Evolutionary conservation across 2,329 filamentous ascomycete species (phyloP).

Genomic region (Ceratocystis ficicola): DNA sequence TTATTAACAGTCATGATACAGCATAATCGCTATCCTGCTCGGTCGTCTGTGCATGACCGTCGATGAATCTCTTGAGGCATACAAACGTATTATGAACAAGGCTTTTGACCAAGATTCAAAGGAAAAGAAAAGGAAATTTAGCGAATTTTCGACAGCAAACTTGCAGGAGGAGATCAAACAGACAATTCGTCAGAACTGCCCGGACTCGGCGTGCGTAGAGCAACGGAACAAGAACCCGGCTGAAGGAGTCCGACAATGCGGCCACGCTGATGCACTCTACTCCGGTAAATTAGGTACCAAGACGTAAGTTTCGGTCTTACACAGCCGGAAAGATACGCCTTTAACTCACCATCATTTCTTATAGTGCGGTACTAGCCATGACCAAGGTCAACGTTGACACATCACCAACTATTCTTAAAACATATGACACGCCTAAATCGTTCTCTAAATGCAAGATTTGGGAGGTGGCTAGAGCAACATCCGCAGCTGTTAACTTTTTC

Average conservation of each 20-base stretch:
- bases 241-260: neutral
- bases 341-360: neutral
- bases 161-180: neutral
- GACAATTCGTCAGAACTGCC: neutral
- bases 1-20: neutral
- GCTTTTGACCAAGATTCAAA: neutral
- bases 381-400: constrained; percentile 15
- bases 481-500: constrained; percentile 28
- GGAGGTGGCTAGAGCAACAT: constrained; percentile 28
- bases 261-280: neutral
- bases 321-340: neutral
- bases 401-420: constrained; percentile 25
- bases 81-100: neutral
- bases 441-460: constrained; percentile 27
- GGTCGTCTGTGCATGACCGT: neutral
- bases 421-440: constrained; percentile 24
- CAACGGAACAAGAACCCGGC: neutral
- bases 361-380: neutral
- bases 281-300: neutral
- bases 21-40: neutral
- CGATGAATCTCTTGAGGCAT: neutral
- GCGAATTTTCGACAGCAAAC: neutral
- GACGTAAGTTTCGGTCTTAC: neutral
- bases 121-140: neutral
- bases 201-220: neutral